Conservation (phyloP, 108 stramenopile genomes). For the Schizochytrium sp. region DNA sequence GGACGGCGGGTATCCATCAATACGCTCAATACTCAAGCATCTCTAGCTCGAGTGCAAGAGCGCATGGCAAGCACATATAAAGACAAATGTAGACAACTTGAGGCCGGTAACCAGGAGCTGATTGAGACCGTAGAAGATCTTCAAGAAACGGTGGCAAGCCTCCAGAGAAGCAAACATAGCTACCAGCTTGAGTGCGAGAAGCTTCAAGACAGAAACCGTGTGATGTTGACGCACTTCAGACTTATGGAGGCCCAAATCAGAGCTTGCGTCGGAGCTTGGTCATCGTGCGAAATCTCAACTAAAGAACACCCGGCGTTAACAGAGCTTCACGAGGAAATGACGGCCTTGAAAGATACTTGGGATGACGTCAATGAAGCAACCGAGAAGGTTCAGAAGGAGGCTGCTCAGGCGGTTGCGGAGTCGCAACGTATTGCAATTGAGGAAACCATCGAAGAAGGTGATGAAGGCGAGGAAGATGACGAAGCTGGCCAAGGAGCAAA, state of each 20-base stretch:
- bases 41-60: conserved; percentile 51
- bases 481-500: not conserved
- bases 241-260: conserved; percentile 43
- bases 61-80: conserved; percentile 56
- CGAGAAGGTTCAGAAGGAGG: not conserved
- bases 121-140: conserved; percentile 51
- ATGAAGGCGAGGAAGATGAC: conserved; percentile 35
- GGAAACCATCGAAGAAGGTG: conserved; percentile 16
- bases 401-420: not conserved
- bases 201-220: conserved; percentile 48
- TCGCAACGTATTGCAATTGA: not conserved
- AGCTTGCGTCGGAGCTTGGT: conserved; percentile 53
- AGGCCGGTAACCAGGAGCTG: conserved; percentile 55
- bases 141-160: conserved; percentile 41
- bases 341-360: conserved; percentile 51
- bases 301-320: not conserved
- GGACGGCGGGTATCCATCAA: conserved; percentile 57
- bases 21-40: conserved; percentile 46
- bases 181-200: conserved; percentile 60
- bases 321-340: conserved; percentile 19
- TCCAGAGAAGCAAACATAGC: conserved; percentile 57
- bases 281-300: not conserved
- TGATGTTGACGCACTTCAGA: conserved; percentile 33
- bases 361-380: conserved; percentile 34
- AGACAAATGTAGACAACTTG: conserved; percentile 56